Evolutionary conservation across 352 stramenopile species (phyloP).

Genomic region (Globisporangium mamillatum): DNA sequence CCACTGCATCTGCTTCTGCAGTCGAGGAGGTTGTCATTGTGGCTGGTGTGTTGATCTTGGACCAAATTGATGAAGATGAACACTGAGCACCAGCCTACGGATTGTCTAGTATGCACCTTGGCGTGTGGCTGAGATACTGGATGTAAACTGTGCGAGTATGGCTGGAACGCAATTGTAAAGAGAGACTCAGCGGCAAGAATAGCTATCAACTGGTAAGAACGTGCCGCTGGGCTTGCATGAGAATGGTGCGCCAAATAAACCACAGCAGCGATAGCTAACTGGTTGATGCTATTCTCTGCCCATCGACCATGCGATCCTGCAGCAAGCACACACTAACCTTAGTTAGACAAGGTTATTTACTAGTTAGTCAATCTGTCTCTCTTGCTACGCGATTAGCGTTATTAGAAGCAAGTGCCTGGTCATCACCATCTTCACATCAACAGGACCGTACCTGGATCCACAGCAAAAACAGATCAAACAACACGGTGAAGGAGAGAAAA

Average conservation of each 20-base stretch:
- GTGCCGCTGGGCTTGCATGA: neutral
- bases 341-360: no score
- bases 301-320: neutral
- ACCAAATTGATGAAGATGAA: neutral
- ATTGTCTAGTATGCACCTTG: neutral
- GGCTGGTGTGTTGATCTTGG: neutral
- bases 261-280: no score
- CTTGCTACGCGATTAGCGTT: neutral
- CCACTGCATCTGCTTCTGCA: neutral
- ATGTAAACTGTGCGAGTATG: neutral
- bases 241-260: neutral
- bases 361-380: no score
- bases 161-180: neutral
- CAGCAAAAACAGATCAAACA: neutral
- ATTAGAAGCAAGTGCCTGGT: neutral
- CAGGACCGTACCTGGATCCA: no score
- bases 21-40: neutral
- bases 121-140: neutral
- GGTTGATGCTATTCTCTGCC: neutral
- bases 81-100: neutral
- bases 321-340: neutral
- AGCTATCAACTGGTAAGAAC: neutral
- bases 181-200: neutral
- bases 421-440: no score
- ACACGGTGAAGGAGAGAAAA: neutral